Conservation (phyloP, 371 early-diverging fungal genomes). For the Apophysomyces ossiformis region DNA sequence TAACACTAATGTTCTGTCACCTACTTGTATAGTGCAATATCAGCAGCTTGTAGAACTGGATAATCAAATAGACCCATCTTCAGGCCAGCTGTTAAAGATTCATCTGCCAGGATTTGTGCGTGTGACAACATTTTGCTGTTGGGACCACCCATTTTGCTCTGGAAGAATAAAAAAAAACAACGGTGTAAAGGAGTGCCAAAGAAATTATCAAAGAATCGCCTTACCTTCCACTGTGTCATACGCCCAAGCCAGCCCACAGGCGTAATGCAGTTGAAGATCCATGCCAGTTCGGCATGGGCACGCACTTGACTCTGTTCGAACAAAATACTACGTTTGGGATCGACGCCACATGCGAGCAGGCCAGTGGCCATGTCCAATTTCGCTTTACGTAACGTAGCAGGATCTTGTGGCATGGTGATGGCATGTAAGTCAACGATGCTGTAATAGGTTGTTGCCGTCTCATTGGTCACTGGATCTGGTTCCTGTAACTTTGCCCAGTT, state of each 20-base stretch:
- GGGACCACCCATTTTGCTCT: slow-evolving; percentile 53
- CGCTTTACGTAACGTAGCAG: slow-evolving; percentile 63
- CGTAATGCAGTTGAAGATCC: slow-evolving; percentile 87
- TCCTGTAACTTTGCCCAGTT: slow-evolving; percentile 87
- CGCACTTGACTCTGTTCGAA: slow-evolving; percentile 84
- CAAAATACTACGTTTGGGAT: slow-evolving; percentile 73
- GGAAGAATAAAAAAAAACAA: neutral
- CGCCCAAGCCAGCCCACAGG: slow-evolving; percentile 88
- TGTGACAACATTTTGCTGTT: slow-evolving; percentile 29
- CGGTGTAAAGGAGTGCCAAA: neutral
- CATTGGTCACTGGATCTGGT: slow-evolving; percentile 38
- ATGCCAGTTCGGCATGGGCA: slow-evolving; percentile 82
- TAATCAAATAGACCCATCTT: slow-evolving; percentile 88
- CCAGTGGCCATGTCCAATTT: slow-evolving; percentile 73
- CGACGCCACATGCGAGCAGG: slow-evolving; percentile 88
- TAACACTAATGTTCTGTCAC: neutral
- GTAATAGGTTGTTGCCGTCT: slow-evolving; percentile 55
- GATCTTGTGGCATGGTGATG: slow-evolving; percentile 82
- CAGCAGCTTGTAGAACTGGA: slow-evolving; percentile 95
- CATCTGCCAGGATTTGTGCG: slow-evolving; percentile 52
- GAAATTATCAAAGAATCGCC: neutral
- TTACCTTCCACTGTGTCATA: slow-evolving; percentile 96
- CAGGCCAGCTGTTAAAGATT: slow-evolving; percentile 54
- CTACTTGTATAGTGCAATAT: slow-evolving; percentile 86
- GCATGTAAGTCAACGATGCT: slow-evolving; percentile 93